A percentile compares a stretch with the other conserved stretches of the same genome.
These are phyloP conservation scores for Lasiosphaeria miniovina DNA, from an alignment of 495 filamentous ascomycete genomes.

Conservation along the genomic window DNA sequence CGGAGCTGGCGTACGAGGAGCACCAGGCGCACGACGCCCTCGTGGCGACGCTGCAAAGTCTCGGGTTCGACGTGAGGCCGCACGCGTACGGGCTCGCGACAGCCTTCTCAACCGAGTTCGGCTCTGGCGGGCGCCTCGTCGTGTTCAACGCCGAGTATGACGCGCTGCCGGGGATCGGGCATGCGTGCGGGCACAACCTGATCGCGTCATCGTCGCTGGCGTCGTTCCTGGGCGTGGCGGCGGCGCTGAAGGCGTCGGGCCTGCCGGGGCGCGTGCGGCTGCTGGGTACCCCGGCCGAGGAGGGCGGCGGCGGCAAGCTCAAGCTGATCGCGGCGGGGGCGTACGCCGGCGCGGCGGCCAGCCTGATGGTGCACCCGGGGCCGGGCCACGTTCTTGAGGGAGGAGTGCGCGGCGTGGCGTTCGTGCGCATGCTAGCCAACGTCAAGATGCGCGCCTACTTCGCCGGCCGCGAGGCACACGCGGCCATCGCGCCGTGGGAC, in stretches of 20 bases:
- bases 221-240: conserved; percentile 55
- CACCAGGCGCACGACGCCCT: conserved; percentile 52
- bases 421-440: conserved; percentile 51
- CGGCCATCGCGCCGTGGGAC: conserved; percentile 62
- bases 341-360: conserved; percentile 45
- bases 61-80: conserved; percentile 44
- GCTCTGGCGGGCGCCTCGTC: conserved; percentile 48
- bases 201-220: conserved; percentile 61
- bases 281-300: conserved; percentile 69
- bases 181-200: conserved; percentile 63
- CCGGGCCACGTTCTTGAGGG: conserved; percentile 32
- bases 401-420: conserved; percentile 30
- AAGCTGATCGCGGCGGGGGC: conserved; percentile 50
- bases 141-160: conserved; percentile 60
- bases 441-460: conserved; percentile 47
- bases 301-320: conserved; percentile 53
- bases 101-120: conserved; percentile 51
- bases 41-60: conserved; percentile 35
- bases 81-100: conserved; percentile 51
- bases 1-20: conserved; percentile 55
- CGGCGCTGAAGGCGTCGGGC: conserved; percentile 46
- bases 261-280: conserved; percentile 56
- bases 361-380: conserved; percentile 55
- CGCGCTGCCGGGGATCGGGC: conserved; percentile 42
- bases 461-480: conserved; percentile 51